phyloP scores from a whole-genome alignment of 192 early-diverging fungal genomes.

The Spizellomyces punctatus region DNA sequence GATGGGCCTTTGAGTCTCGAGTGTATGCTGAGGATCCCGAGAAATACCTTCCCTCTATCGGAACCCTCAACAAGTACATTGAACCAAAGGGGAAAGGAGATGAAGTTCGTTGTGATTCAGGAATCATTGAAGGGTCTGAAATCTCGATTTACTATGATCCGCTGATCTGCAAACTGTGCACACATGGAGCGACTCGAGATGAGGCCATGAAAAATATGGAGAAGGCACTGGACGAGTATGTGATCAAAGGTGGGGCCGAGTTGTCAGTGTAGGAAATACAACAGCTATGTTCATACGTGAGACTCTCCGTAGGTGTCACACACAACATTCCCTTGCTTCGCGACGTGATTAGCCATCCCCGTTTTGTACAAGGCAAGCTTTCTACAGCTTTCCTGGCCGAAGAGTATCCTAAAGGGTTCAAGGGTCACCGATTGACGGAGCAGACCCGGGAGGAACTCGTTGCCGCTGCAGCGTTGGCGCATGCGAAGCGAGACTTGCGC shows the following conservation, averaged over 20 bases:
- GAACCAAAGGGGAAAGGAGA: slow-evolving; percentile 65
- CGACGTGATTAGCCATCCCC: slow-evolving; percentile 74
- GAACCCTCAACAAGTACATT: slow-evolving; percentile 78
- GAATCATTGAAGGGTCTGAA: slow-evolving; percentile 88
- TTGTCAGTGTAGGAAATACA: not conserved
- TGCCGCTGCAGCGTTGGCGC: slow-evolving; percentile 63
- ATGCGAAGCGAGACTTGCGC: slow-evolving; percentile 67
- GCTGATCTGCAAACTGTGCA: slow-evolving; percentile 91
- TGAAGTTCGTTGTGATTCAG: slow-evolving; percentile 90
- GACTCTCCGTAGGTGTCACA: slow-evolving; percentile 61
- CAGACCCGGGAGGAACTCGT: slow-evolving; percentile 62
- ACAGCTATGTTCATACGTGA: not conserved
- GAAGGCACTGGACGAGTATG: slow-evolving; percentile 83
- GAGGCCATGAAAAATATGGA: slow-evolving; percentile 79
- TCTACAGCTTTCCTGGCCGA: slow-evolving; percentile 86
- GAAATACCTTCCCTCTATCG: slow-evolving; percentile 91
- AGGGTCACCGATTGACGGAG: slow-evolving; percentile 66
- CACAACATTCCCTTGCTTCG: slow-evolving; percentile 94
- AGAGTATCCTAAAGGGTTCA: slow-evolving; percentile 88
- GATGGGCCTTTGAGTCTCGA: slow-evolving; percentile 94
- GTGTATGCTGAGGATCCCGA: slow-evolving; percentile 96
- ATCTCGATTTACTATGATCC: slow-evolving; percentile 97
- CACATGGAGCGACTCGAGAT: slow-evolving; percentile 77
- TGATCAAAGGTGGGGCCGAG: slow-evolving; percentile 72
- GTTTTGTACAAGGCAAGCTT: slow-evolving; percentile 75